phyloP scores from a whole-genome alignment of 805 yeast genomes.

The Blastobotrys terrestris region DNA sequence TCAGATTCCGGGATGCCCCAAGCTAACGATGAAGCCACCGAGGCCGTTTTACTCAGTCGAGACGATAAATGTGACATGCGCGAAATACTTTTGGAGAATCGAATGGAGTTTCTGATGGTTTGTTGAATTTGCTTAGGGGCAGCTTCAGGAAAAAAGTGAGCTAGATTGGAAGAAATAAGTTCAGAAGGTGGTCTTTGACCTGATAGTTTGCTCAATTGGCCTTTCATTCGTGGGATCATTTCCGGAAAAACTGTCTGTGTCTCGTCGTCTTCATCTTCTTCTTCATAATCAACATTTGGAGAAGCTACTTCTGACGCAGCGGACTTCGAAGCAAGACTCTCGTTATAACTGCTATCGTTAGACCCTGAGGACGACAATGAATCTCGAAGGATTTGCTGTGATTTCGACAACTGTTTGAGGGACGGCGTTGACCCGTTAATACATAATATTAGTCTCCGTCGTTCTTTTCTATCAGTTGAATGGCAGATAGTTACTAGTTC shows the following conservation, averaged over 20 bases:
- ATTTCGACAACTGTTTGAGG: constrained; percentile 24
- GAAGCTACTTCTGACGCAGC: not conserved
- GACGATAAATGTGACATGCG: constrained; percentile 33
- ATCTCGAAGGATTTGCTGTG: constrained; percentile 22
- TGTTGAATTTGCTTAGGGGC: constrained; percentile 63
- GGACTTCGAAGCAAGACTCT: not conserved
- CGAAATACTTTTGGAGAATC: constrained; percentile 64
- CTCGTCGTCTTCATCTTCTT: constrained; percentile 10
- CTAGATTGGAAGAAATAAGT: constrained; percentile 78
- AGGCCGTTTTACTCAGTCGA: constrained; percentile 6
- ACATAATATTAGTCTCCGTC: constrained; percentile 64
- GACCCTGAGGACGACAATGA: constrained; percentile 4
- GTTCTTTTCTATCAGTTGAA: constrained; percentile 61
- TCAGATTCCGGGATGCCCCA: constrained; percentile 21
- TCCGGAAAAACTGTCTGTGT: constrained; percentile 9
- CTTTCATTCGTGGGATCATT: not conserved
- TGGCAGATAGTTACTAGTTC: constrained; percentile 80
- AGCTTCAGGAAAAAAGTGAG: constrained; percentile 88
- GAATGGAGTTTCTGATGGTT: constrained; percentile 76
- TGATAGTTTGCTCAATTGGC: constrained; percentile 11
- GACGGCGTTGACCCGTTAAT: constrained; percentile 56
- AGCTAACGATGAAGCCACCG: constrained; percentile 23
- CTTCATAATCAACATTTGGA: constrained; percentile 8
- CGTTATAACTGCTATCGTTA: not conserved
- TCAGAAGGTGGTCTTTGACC: constrained; percentile 94